Evolutionary conservation across 106 monocot species (phyloP), one percentile per base, ranked within the genome.

Genomic region (Posidonia australis): DNA sequence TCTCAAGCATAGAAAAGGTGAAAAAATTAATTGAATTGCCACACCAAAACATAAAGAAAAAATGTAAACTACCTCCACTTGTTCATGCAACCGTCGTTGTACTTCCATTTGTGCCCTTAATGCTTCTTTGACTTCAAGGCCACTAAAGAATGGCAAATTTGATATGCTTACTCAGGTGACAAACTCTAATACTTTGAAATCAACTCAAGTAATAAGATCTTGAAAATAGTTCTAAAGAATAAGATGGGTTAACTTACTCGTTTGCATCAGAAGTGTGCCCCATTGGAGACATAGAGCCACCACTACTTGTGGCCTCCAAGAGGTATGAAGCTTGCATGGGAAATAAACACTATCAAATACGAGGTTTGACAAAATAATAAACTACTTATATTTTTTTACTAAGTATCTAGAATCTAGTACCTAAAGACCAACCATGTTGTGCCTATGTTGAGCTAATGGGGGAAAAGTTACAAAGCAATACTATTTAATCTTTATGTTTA

Each of bases 51-150:
- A 29, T 1, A 68, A 61, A 67, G 10, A 47, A 3, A 21, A 14
- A 49, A 44, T 13, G n/a, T 22, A 24, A 62, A 31, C 66, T 78
- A 89, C 93, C 93, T 94, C 93, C 2, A 94, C 79, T 86, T 94
- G 93, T 70, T 94, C 93, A 81, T 94, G 86, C 25, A 94, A 74
- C 72, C 80, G 83, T 71, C 89, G 65, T 55, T 94, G 93, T 54
- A 94, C 81, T 78, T 94, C 93, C 93, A 94, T 94, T 48, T 94
- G 89, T 28, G 80, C 89, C 63, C 93, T 86, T 25, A 94, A 36
- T 67, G 93, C 93, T 70, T 94, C 93, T 66, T 94, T 89, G 24
- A 94, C 86, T 86, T 94, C 93, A 45, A 84, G 86, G 51, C 83
- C 81, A 68, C 93, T 94, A 46, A 72, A 30, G 14, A 62, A 55